A percentile compares a stretch with the other conserved stretches of the same genome.
These are phyloP conservation scores for Kodamaea kakaduensis DNA, from an alignment of 805 yeast genomes.

Conservation along the genomic window DNA sequence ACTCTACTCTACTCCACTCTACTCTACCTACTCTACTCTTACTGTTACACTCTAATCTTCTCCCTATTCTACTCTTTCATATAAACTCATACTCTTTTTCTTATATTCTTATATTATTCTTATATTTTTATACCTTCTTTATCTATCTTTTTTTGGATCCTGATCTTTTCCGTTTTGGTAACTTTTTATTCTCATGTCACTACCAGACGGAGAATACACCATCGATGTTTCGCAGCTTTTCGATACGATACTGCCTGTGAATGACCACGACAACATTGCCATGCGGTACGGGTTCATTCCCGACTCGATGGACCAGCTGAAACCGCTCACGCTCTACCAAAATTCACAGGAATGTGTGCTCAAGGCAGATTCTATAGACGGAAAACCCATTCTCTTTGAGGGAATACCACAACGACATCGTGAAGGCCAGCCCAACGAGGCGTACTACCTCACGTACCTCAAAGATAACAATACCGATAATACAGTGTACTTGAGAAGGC, in stretches of 20 bases:
- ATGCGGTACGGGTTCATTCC: constrained; percentile 41
- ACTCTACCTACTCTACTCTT: no score
- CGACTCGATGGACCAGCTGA: constrained; percentile 36
- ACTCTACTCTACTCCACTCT: no score
- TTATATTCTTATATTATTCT: no score
- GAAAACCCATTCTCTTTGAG: constrained; percentile 33
- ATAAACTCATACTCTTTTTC: no score
- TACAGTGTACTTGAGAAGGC: constrained; percentile 22
- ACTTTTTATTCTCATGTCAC: constrained; percentile 19
- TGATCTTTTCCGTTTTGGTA: neutral
- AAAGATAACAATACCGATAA: constrained; percentile 12
- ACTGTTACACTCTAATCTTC: no score
- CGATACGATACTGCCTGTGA: constrained; percentile 11
- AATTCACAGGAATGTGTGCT: constrained; percentile 30
- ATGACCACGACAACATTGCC: constrained; percentile 20
- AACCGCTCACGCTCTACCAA: constrained; percentile 32
- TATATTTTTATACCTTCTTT: no score
- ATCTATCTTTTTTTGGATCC: no score
- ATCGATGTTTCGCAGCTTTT: constrained; percentile 31
- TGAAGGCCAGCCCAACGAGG: constrained; percentile 19
- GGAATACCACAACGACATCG: constrained; percentile 32
- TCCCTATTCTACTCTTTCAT: no score
- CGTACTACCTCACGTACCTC: constrained; percentile 27
- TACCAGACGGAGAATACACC: constrained; percentile 43
- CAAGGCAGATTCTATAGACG: constrained; percentile 26